Percentiles rank a stretch among this genome's conserved stretches.
Conservation (phyloP, 2,329 filamentous ascomycete genomes). For the Nigrospora oryzae region DNA sequence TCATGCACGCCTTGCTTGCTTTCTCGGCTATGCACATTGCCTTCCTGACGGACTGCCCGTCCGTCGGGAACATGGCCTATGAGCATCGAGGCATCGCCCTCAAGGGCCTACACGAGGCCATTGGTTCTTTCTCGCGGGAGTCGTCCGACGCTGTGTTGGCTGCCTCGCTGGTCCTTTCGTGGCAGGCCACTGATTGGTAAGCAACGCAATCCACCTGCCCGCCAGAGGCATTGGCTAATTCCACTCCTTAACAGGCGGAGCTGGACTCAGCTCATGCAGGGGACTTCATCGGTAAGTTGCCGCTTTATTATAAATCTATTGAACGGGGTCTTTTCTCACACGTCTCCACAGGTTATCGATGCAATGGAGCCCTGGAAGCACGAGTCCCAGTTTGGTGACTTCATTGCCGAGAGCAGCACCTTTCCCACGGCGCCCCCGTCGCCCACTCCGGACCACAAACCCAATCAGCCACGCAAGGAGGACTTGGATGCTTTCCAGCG, state of each 20-base stretch:
- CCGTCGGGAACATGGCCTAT: conserved; percentile 82
- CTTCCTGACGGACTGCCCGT: conserved; percentile 76
- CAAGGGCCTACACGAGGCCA: conserved; percentile 80
- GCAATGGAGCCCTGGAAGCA: conserved; percentile 90
- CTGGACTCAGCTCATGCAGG: conserved; percentile 90
- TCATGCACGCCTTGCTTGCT: conserved; percentile 87
- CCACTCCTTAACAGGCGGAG: conserved; percentile 54
- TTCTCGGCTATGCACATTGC: conserved; percentile 94
- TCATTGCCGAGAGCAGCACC: conserved; percentile 71
- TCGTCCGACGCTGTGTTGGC: conserved; percentile 90
- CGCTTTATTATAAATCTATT: background rate
- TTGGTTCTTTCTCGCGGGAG: conserved; percentile 72
- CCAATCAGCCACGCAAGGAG: conserved; percentile 57
- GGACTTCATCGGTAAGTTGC: conserved; percentile 70
- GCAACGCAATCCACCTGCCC: conserved; percentile 29
- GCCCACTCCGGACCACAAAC: conserved; percentile 51
- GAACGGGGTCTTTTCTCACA: background rate
- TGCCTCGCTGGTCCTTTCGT: conserved; percentile 83
- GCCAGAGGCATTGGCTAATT: conserved; percentile 24
- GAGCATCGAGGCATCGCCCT: conserved; percentile 81
- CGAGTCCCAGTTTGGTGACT: conserved; percentile 76
- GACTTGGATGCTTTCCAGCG: conserved; percentile 61
- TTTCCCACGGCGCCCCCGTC: conserved; percentile 60
- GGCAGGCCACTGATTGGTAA: conserved; percentile 95
- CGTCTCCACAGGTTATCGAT: conserved; percentile 61